Evolutionary conservation across 148 eudicot genomes (phyloP).

Genomic region (Bassia scoparia): DNA sequence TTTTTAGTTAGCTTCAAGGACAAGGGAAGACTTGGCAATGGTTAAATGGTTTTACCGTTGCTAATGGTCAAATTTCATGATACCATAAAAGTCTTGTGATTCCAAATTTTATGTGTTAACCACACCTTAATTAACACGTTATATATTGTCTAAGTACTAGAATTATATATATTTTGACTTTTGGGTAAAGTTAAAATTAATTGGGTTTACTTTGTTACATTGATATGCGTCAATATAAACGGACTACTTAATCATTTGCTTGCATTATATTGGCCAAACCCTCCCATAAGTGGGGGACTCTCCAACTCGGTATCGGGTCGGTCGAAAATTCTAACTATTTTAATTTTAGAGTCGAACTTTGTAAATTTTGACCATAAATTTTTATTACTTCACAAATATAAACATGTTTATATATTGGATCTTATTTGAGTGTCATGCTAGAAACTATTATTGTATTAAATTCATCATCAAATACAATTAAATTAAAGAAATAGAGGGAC

Average conservation of each 20-base stretch:
- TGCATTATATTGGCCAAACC: conserved; percentile 3
- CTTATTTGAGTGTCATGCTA: too few relatives aligned
- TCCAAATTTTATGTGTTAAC: not conserved
- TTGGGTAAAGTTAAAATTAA: not conserved
- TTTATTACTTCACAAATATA: too few relatives aligned
- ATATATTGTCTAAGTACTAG: not conserved
- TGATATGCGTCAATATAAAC: conserved; percentile 6
- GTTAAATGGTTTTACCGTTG: not conserved
- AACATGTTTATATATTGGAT: too few relatives aligned
- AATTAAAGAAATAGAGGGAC: too few relatives aligned
- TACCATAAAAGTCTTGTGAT: not conserved
- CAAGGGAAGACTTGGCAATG: conserved; percentile 8
- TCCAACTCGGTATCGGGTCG: not conserved
- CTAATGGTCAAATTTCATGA: conserved; percentile 8
- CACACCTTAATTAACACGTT: conserved; percentile 7
- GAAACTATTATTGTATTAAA: too few relatives aligned
- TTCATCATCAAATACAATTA: too few relatives aligned
- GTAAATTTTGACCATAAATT: too few relatives aligned
- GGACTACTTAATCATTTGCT: not conserved
- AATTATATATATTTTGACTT: not conserved
- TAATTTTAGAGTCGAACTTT: too few relatives aligned
- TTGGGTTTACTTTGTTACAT: conserved; percentile 1
- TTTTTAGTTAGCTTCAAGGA: conserved; percentile 1
- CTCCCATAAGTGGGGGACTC: not conserved
- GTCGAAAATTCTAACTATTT: too few relatives aligned